These are phyloP conservation scores for Pythium graminicola DNA, from an alignment of 352 stramenopile species.

Conservation along the genomic window DNA sequence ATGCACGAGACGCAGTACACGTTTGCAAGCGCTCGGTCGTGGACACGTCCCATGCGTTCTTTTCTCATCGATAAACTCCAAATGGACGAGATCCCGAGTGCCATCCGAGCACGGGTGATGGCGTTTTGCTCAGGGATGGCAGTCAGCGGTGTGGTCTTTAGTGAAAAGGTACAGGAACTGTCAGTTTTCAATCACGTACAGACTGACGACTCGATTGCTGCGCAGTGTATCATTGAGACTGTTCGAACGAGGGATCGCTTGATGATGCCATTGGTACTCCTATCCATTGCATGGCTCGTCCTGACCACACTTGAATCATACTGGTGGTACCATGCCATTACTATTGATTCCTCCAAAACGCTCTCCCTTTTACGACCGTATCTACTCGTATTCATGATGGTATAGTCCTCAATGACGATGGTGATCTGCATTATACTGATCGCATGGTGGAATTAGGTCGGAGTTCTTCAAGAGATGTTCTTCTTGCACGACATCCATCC, in stretches of 20 bases:
- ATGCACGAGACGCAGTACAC: conserved; percentile 19
- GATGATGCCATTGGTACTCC: neutral
- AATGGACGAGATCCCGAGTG: neutral
- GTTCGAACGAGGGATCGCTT: neutral
- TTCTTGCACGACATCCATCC: conserved; percentile 21
- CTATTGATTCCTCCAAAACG: conserved; percentile 1
- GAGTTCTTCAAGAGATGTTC: conserved; percentile 6
- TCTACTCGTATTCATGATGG: conserved; percentile 6
- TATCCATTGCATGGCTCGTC: conserved; percentile 13
- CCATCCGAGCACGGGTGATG: conserved; percentile 20
- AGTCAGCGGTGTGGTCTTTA: conserved; percentile 21
- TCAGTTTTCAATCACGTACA: no score
- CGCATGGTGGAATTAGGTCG: no score
- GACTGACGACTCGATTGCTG: neutral
- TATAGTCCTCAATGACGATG: neutral
- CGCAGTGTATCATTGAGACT: conserved; percentile 10
- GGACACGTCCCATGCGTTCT: neutral
- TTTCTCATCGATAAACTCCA: conserved; percentile 1
- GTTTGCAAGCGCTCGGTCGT: neutral
- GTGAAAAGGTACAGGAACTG: conserved; percentile 33
- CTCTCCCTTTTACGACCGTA: conserved; percentile 5
- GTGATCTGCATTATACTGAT: no score
- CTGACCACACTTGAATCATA: conserved; percentile 10
- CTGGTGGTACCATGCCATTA: conserved; percentile 20
- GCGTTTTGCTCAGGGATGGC: conserved; percentile 25